Percentiles rank a stretch among this genome's conserved stretches.
These are phyloP conservation scores for Diplogelasinospora grovesii DNA, from an alignment of 495 filamentous ascomycete genomes.

Conservation along the genomic window DNA sequence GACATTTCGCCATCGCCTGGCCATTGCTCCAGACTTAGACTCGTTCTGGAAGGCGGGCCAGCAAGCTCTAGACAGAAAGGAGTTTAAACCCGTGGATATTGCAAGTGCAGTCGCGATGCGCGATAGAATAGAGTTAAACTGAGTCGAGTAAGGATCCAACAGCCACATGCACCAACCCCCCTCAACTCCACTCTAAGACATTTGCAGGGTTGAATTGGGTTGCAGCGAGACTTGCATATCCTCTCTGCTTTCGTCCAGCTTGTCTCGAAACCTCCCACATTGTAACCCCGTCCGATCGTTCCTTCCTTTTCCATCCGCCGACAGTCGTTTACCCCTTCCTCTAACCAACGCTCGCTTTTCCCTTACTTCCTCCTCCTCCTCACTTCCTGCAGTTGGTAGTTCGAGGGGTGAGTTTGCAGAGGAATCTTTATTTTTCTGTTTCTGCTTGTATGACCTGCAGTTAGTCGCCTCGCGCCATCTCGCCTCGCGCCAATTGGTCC, in stretches of 20 bases:
- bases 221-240: background rate
- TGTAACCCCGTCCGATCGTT: background rate
- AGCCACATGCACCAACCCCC: background rate
- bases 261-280: background rate
- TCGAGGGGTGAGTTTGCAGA: too few species aligned
- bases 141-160: background rate
- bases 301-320: background rate
- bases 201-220: too few species aligned
- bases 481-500: background rate
- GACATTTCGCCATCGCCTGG: conserved; percentile 2
- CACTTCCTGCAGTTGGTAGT: conserved; percentile 5
- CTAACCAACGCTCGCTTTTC: background rate
- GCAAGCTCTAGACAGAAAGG: background rate
- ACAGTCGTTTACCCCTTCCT: conserved; percentile 2
- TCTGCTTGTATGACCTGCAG: background rate
- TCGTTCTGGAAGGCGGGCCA: background rate
- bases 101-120: background rate
- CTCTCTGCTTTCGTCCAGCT: background rate
- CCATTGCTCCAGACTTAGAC: conserved; percentile 3
- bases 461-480: background rate
- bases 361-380: conserved; percentile 1
- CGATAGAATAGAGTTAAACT: too few species aligned
- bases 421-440: background rate
- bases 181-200: conserved; percentile 1
- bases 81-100: conserved; percentile 3